A percentile compares a stretch with the other conserved stretches of the same genome.
These are phyloP conservation scores for Acidiella bohemica DNA, from an alignment of 495 filamentous ascomycete genomes.

Conservation along the genomic window DNA sequence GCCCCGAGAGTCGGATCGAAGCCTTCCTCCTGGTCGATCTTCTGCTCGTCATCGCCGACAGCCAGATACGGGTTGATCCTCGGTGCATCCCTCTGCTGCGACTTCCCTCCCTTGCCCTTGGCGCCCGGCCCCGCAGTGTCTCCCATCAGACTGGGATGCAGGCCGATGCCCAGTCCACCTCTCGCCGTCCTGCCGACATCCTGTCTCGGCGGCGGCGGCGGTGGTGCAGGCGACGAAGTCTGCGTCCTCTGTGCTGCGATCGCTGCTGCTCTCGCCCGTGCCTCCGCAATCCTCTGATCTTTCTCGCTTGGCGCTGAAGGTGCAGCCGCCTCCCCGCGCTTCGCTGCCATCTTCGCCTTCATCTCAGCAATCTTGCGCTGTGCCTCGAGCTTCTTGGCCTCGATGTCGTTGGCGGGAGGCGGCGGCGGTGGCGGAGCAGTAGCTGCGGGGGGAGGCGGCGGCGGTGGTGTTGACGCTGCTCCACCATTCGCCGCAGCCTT, in stretches of 20 bases:
- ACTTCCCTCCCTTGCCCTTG: constrained; percentile 46
- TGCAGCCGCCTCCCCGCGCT: constrained; percentile 1
- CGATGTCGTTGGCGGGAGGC: constrained; percentile 2
- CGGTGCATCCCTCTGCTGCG: constrained; percentile 42
- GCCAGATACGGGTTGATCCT: constrained; percentile 22
- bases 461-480: constrained; percentile 32
- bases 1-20: constrained; percentile 61
- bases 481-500: constrained; percentile 3
- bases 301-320: constrained; percentile 7
- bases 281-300: constrained; percentile 16
- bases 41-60: constrained; percentile 29
- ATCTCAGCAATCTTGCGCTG: constrained; percentile 46
- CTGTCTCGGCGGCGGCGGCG: constrained; percentile 28
- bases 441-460: constrained; percentile 31
- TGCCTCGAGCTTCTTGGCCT: constrained; percentile 14
- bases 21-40: constrained; percentile 66
- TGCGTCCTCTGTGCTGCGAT: constrained; percentile 43
- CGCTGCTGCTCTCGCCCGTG: constrained; percentile 14
- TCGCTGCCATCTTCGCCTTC: constrained; percentile 46
- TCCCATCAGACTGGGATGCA: constrained; percentile 74
- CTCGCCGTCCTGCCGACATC: constrained; percentile 39
- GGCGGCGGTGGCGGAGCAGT: constrained; percentile 5
- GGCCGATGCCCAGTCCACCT: constrained; percentile 75
- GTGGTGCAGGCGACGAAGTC: constrained; percentile 44
- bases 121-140: constrained; percentile 49